Conservation (phyloP, 2,329 filamentous ascomycete genomes). For the Botrytis pseudocinerea region DNA sequence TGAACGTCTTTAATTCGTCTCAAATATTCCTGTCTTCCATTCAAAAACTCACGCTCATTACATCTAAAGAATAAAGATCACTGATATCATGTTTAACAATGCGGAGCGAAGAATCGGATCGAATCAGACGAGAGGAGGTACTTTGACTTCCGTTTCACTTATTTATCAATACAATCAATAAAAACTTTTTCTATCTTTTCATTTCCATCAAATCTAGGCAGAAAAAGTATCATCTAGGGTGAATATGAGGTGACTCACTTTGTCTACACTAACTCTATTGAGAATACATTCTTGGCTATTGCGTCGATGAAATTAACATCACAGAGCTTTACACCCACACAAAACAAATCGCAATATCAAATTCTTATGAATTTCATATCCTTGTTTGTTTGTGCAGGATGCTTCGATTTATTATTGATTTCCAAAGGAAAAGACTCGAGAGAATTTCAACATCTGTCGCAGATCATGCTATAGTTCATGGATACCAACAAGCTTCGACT, state of each 20-base stretch:
- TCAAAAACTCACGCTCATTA: background rate
- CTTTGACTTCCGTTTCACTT: background rate
- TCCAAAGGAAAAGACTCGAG: background rate
- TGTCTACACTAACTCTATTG: background rate
- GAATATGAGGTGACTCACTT: background rate
- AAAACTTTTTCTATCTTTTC: background rate
- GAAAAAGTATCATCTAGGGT: background rate
- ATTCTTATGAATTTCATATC: background rate
- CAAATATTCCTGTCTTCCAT: accelerated
- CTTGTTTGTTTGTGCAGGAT: background rate
- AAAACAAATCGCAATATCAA: background rate
- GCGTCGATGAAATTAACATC: background rate
- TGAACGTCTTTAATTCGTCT: accelerated
- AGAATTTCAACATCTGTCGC: background rate
- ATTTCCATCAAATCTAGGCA: background rate
- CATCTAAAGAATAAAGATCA: background rate
- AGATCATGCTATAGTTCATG: no score
- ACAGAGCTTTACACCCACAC: background rate
- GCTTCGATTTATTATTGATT: background rate
- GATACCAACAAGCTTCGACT: background rate
- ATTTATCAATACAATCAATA: background rate
- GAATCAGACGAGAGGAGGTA: background rate
- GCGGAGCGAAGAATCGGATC: background rate
- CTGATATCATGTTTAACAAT: background rate
- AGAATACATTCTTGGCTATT: background rate